A percentile compares a stretch with the other conserved stretches of the same genome.
These are phyloP conservation scores for Helicostylum pulchrum DNA, from an alignment of 192 early-diverging fungal species.

Conservation along the genomic window DNA sequence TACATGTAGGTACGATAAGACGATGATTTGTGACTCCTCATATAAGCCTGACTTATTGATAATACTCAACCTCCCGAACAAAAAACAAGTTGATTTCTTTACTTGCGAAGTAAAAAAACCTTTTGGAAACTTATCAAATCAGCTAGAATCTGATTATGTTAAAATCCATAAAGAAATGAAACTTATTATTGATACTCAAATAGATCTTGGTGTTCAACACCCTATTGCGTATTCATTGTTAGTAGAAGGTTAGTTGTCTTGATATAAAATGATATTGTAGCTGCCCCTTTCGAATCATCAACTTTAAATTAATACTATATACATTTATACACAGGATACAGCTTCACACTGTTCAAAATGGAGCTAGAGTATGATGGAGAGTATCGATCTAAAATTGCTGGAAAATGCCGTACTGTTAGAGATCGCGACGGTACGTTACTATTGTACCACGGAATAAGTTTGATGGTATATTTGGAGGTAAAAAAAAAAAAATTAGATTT, in stretches of 20 bases:
- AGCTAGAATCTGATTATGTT: background rate
- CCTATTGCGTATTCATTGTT: background rate
- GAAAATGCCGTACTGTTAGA: slow-evolving; percentile 2
- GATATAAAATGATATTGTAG: background rate
- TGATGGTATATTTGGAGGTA: slow-evolving; percentile 2
- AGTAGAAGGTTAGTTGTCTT: background rate
- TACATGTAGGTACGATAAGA: background rate
- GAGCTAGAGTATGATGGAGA: slow-evolving; percentile 2
- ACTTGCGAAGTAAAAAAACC: slow-evolving; percentile 2
- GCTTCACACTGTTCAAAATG: background rate
- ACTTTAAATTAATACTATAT: background rate
- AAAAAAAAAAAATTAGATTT: background rate
- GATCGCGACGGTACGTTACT: background rate
- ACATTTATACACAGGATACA: background rate
- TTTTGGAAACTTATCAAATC: background rate
- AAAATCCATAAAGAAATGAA: background rate
- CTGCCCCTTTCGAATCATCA: background rate
- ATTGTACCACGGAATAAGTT: background rate
- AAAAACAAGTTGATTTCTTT: slow-evolving; percentile 5
- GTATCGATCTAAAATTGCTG: background rate
- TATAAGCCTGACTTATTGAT: slow-evolving; percentile 2
- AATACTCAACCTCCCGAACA: background rate
- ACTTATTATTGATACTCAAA: background rate
- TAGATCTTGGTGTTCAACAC: background rate
- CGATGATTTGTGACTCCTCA: background rate